These are phyloP conservation scores for Apiotrichum veenhuisii DNA, from an alignment of 1,284 basidiomycete species.

Conservation along the genomic window DNA sequence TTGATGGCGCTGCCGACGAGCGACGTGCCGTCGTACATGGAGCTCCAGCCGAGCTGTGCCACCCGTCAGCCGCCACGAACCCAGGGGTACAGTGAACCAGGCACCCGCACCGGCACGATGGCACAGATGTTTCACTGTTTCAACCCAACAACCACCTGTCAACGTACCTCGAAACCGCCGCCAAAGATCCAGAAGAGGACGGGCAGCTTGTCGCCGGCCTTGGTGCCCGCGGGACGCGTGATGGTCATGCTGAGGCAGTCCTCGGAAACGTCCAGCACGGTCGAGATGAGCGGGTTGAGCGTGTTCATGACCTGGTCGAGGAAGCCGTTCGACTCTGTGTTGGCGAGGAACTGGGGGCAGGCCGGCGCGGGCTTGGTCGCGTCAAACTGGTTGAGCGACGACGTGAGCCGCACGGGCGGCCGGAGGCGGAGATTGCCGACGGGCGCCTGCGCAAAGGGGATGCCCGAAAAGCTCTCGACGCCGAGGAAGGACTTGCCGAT, in stretches of 20 bases:
- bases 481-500: slow-evolving; percentile 2
- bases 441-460: slow-evolving; percentile 62
- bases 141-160: no score
- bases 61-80: no score
- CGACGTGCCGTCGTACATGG: slow-evolving; percentile 17
- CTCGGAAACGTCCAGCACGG: slow-evolving; percentile 15
- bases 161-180: slow-evolving; percentile 25
- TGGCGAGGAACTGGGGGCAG: slow-evolving; percentile 14
- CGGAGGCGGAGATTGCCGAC: slow-evolving; percentile 27
- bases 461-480: slow-evolving; percentile 48
- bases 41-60: slow-evolving; percentile 16
- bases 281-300: slow-evolving; percentile 4
- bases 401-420: slow-evolving; percentile 50
- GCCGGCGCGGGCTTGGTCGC: slow-evolving; percentile 7
- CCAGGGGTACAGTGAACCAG: no score
- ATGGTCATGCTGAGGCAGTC: slow-evolving; percentile 31
- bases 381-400: slow-evolving; percentile 22
- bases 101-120: neutral
- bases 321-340: slow-evolving; percentile 2
- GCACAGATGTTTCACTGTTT: neutral
- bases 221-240: slow-evolving; percentile 18
- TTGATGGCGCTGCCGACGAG: slow-evolving; percentile 11
- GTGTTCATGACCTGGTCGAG: slow-evolving; percentile 1
- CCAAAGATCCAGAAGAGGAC: slow-evolving; percentile 39
- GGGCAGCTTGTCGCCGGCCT: slow-evolving; percentile 26